Evolutionary conservation across 305 asterid genomes (phyloP).

Genomic region (Fraxinus angustifolia): DNA sequence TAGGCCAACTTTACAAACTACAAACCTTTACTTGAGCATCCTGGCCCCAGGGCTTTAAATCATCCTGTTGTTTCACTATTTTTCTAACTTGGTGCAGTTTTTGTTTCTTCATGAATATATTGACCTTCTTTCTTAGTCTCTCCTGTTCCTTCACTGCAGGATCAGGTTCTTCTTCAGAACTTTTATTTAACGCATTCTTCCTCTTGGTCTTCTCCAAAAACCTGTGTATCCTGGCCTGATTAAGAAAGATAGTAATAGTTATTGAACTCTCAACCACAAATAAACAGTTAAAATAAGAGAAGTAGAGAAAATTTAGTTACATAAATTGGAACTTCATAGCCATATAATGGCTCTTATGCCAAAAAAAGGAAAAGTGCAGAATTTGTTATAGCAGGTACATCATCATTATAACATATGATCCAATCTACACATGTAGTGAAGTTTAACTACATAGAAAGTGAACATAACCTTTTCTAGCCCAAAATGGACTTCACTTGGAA

Average conservation of each 20-base stretch:
- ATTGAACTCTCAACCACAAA: slow-evolving; percentile 18
- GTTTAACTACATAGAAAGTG: neutral
- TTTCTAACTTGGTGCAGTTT: slow-evolving; percentile 59
- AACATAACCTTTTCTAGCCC: neutral
- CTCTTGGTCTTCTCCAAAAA: slow-evolving; percentile 72
- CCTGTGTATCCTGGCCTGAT: slow-evolving; percentile 75
- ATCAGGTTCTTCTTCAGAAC: slow-evolving; percentile 51
- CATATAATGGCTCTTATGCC: neutral
- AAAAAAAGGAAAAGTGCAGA: neutral
- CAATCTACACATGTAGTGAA: neutral
- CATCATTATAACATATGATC: neutral
- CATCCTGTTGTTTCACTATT: slow-evolving; percentile 65
- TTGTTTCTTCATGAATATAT: slow-evolving; percentile 70
- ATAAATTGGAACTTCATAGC: neutral
- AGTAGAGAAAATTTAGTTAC: slow-evolving; percentile 3
- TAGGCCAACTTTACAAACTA: slow-evolving; percentile 15
- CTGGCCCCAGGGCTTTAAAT: slow-evolving; percentile 79
- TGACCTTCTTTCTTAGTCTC: slow-evolving; percentile 65
- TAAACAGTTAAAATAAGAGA: neutral
- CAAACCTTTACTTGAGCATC: slow-evolving; percentile 79
- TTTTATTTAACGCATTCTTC: slow-evolving; percentile 56
- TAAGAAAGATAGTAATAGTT: slow-evolving; percentile 23
- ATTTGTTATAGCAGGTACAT: neutral
- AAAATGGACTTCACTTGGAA: neutral
- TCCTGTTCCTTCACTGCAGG: slow-evolving; percentile 44